Evolutionary conservation across 768 basidiomycete genomes (phyloP), one percentile per base, ranked within the genome.

Genomic region (Amanita fuliginea): DNA sequence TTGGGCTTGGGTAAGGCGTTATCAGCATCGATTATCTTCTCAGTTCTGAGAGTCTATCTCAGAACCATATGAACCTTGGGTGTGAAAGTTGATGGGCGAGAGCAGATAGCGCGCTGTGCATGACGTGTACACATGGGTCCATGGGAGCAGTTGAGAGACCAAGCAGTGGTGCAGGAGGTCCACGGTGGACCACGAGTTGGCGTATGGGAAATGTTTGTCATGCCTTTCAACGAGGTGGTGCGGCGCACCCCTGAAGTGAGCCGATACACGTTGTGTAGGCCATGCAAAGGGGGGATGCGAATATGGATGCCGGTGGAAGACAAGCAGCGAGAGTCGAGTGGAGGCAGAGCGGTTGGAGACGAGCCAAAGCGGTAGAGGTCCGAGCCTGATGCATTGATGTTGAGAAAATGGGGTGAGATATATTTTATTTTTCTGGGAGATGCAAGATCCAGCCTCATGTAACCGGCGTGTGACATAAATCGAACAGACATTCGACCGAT

Each of bases 391-490:
- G 26, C 4, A 26, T 26, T 30, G 33, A 46, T 18, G n/a, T 14
- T 13, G 45, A 46, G 7, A 30, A 22, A 46, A 21, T 10, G 30
- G 30, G 30, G 30, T 30, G 10, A 14, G 13, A 43, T 32, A 43
- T 32, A 24, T 18, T 13, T 35, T 14, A 22, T 28, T 24, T 13
- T 35, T 35, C 45, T 24, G 22, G 5, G 22, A 24, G 22, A n/a
- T n/a, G n/a, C 1, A 26, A 22, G 22, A 14, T 14, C 19, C 19
- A 13, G 16, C 47, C 47, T 48, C 47, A 41, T 48, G 47, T 40
- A 48, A 28, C 22, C 26, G 11, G 37, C 47, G 47, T 48, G 47
- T 48, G 47, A 48, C 22, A 41, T 33, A 26, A 18, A 39, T 11
- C 30, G 30, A 19, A 11, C n/a, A 26, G 22, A 35, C 22, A 41